Percentiles rank a stretch among this genome's conserved stretches.
phyloP scores from a whole-genome alignment of 495 filamentous ascomycete genomes.

The Hypoxylon perforatum region DNA sequence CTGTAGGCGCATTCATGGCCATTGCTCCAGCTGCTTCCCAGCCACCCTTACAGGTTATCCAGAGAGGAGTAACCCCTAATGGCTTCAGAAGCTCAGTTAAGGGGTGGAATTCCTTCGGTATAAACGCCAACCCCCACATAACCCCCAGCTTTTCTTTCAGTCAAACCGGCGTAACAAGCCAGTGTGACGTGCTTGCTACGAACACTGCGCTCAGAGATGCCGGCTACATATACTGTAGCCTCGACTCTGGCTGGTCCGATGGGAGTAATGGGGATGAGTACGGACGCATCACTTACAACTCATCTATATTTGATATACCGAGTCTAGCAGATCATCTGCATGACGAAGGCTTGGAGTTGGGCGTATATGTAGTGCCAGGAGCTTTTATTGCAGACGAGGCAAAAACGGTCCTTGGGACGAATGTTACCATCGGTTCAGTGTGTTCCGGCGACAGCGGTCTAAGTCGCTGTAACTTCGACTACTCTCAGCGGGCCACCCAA shows the following conservation, averaged over 20 bases:
- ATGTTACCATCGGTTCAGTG: slow-evolving; percentile 40
- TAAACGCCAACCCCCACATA: slow-evolving; percentile 30
- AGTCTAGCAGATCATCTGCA: slow-evolving; percentile 39
- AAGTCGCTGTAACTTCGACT: slow-evolving; percentile 45
- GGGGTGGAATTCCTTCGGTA: slow-evolving; percentile 42
- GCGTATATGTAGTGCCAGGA: slow-evolving; percentile 46
- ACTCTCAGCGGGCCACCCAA: slow-evolving; percentile 39
- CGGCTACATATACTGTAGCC: slow-evolving; percentile 41
- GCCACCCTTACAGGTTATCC: slow-evolving; percentile 12
- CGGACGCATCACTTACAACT: slow-evolving; percentile 43
- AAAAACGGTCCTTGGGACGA: slow-evolving; percentile 43
- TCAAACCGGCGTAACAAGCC: slow-evolving; percentile 32
- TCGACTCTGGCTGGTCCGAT: slow-evolving; percentile 47
- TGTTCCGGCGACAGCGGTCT: slow-evolving; percentile 40
- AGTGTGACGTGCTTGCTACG: slow-evolving; percentile 31
- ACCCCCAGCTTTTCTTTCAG: slow-evolving; percentile 30
- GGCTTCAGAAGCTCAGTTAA: slow-evolving; percentile 31
- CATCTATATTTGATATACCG: slow-evolving; percentile 35
- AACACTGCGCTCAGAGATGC: slow-evolving; percentile 28
- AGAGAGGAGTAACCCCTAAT: slow-evolving; percentile 23
- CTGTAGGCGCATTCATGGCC: background rate
- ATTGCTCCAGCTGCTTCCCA: background rate
- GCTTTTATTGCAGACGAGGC: slow-evolving; percentile 36
- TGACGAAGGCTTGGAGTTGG: slow-evolving; percentile 39
- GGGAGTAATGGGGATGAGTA: slow-evolving; percentile 39